Evolutionary conservation across 768 basidiomycete species (phyloP), one percentile per base, ranked within the genome.

Genomic region (Termitomyces sp.): DNA sequence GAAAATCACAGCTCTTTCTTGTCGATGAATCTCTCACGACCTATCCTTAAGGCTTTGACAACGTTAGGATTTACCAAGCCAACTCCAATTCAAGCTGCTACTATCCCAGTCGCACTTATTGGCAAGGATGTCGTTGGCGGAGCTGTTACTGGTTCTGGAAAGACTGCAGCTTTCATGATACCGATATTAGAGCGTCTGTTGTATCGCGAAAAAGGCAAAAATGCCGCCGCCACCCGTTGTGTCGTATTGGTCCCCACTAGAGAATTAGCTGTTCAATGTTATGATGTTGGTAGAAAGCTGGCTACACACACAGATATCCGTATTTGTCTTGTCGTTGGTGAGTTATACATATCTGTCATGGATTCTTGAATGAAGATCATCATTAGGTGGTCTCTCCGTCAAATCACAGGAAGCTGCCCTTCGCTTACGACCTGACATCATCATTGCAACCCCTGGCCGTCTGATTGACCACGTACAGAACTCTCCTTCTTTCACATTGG

Each of bases 401-500:
- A 96, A 97, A 70, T 82, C 91, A 10, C 97, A 99, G 72, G 96
- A 98, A 71, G 80, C 79, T 18, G 81, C 85, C 45, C 77, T 99
- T 53, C 87, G 94, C 55, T 83, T 87, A 41, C 82, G 93, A 3
- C 97, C 97, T 49, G 97, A 99, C 69, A 79, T 98, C 50, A 80
- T 98, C 54, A 93, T 99, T 65, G 97, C 95, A 22, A 98, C 97
- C 1, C 97, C 97, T 3, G 97, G 97, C 64, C 92, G 97, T 65
- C 79, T 99, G 32, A 98, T 99, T 66, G 97, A 99, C 72, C 97
- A 98, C 70, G 84, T 98, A 51, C 92, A 87, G 66, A 98, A 98
- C 68, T 95, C 97, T 1, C 92, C 90, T 9, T 85, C 90, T 11
- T 98, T 98, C 75, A 86, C 88, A 10, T 82, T 99, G 36, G 94